Percentiles rank a stretch among this genome's conserved stretches.
These are phyloP conservation scores for Mucor lusitanicus DNA, from an alignment of 371 early-diverging fungal genomes.

Conservation along the genomic window DNA sequence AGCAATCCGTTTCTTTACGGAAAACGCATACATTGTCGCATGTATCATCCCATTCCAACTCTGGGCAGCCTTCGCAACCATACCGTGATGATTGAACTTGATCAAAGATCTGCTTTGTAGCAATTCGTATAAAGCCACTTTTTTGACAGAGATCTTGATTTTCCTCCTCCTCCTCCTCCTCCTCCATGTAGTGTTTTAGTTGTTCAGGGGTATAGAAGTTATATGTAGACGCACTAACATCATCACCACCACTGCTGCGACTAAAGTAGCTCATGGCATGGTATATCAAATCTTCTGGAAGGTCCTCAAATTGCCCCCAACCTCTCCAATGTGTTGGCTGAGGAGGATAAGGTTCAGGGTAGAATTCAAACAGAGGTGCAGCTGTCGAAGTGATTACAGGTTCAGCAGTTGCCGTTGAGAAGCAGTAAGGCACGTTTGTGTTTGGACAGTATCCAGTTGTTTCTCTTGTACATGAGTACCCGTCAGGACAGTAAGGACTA, in stretches of 20 bases:
- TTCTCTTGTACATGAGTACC: background rate
- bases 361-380: background rate
- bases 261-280: background rate
- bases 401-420: background rate
- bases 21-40: slow-evolving; percentile 1
- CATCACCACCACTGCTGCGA: background rate
- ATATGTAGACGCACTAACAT: background rate
- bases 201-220: background rate
- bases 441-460: slow-evolving; percentile 12
- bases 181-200: background rate
- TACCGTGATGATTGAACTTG: background rate
- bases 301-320: background rate
- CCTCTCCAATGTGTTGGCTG: background rate
- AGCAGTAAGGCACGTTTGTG: slow-evolving; percentile 11
- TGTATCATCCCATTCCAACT: background rate
- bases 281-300: background rate
- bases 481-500: slow-evolving; percentile 12
- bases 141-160: background rate
- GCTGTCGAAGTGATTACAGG: background rate
- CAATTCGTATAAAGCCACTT: background rate
- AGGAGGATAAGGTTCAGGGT: background rate
- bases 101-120: background rate
- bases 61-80: background rate
- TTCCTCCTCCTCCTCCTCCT: background rate
- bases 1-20: background rate